Percentiles rank a stretch among this genome's conserved stretches.
Evolutionary conservation across 805 yeast species (phyloP).

Genomic region (Cyberlindnera xylosilytica): DNA sequence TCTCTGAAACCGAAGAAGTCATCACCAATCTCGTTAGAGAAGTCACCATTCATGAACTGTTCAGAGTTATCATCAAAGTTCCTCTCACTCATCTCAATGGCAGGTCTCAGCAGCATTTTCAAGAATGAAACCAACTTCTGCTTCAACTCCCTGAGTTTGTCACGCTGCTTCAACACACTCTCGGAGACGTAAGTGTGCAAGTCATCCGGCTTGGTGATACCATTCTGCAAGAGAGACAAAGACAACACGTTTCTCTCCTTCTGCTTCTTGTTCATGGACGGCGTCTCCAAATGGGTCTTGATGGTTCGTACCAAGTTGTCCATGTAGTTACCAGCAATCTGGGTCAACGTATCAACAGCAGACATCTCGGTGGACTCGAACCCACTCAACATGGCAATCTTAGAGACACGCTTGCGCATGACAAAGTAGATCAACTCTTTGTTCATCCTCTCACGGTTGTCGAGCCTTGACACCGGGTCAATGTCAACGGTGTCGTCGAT

Average conservation of each 20-base stretch:
- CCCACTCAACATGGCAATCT: constrained; percentile 87
- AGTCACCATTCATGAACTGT: constrained; percentile 92
- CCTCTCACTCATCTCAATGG: constrained; percentile 64
- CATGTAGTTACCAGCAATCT: constrained; percentile 78
- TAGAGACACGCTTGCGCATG: constrained; percentile 66
- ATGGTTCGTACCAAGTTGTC: constrained; percentile 70
- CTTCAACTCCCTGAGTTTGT: constrained; percentile 66
- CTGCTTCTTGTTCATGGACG: constrained; percentile 31
- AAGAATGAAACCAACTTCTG: constrained; percentile 65
- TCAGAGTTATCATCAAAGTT: constrained; percentile 89
- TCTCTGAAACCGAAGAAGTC: constrained; percentile 98
- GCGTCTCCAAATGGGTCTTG: constrained; percentile 68
- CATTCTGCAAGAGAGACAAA: constrained; percentile 76
- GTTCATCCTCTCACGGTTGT: constrained; percentile 61
- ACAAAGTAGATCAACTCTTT: constrained; percentile 63
- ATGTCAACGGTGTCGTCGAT: constrained; percentile 63
- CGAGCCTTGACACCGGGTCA: constrained; percentile 77
- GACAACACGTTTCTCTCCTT: constrained; percentile 48
- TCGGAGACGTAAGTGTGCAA: constrained; percentile 73
- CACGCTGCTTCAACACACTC: constrained; percentile 63
- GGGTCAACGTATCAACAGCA: constrained; percentile 78
- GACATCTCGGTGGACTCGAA: constrained; percentile 78
- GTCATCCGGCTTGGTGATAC: constrained; percentile 75
- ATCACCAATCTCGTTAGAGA: constrained; percentile 89
- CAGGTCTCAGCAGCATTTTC: constrained; percentile 81